Evolutionary conservation across 306 rosid species (phyloP).

Genomic region (Coriaria nepalensis): DNA sequence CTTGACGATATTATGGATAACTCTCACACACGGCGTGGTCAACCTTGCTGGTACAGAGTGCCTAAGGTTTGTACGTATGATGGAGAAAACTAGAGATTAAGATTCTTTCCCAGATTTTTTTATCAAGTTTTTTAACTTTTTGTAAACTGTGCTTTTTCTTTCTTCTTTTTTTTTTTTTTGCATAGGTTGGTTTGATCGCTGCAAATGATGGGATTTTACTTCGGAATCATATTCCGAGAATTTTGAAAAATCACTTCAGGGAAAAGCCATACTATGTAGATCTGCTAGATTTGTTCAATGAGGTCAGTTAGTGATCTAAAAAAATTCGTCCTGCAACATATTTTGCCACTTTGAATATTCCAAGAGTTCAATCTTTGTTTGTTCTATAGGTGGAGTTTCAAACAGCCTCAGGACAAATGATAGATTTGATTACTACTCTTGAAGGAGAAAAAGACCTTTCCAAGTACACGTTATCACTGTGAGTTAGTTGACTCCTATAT

Average conservation of each 20-base stretch:
- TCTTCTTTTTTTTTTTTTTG: too few relatives aligned
- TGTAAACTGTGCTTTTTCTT: neutral
- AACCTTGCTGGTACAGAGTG: slow-evolving; percentile 41
- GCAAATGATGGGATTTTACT: slow-evolving; percentile 68
- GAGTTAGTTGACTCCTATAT: slow-evolving; percentile 26
- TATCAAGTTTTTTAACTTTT: slow-evolving; percentile 1
- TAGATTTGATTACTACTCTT: slow-evolving; percentile 76
- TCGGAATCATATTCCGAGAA: slow-evolving; percentile 61
- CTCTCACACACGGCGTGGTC: slow-evolving; percentile 39
- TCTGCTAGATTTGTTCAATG: slow-evolving; percentile 77
- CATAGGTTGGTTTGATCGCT: slow-evolving; percentile 87
- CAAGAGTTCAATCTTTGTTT: too few relatives aligned
- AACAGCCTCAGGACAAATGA: slow-evolving; percentile 96
- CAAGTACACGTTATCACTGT: slow-evolving; percentile 72
- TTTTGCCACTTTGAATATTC: too few relatives aligned
- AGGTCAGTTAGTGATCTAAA: slow-evolving; percentile 28
- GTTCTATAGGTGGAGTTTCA: slow-evolving; percentile 71
- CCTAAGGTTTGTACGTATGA: slow-evolving; percentile 26
- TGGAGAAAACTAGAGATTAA: neutral
- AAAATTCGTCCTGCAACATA: too few relatives aligned
- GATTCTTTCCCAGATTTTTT: slow-evolving; percentile 1
- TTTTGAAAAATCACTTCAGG: slow-evolving; percentile 73
- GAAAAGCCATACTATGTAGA: slow-evolving; percentile 67
- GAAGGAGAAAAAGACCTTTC: slow-evolving; percentile 89
- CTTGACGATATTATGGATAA: slow-evolving; percentile 45